Evolutionary conservation across 345 rosid species (phyloP).

Genomic region (Pugionium dolabratum): DNA sequence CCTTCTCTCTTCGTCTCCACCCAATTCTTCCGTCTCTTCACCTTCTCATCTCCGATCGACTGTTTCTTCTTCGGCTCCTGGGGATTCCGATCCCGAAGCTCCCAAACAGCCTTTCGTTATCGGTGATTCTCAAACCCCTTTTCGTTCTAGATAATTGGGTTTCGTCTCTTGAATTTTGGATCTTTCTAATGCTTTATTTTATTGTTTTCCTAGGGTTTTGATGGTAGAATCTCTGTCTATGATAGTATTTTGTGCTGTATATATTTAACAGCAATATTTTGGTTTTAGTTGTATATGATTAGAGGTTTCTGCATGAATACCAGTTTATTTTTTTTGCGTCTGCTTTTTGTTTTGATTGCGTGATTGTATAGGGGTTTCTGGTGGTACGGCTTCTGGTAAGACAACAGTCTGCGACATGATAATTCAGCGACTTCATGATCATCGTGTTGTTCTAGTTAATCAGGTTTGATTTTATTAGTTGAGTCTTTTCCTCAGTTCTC

Average conservation of each 20-base stretch:
- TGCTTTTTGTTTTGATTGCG: slow-evolving; percentile 3
- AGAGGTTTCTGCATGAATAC: background rate
- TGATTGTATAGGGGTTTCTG: slow-evolving; percentile 71
- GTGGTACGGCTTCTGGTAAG: slow-evolving; percentile 99
- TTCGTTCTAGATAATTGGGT: background rate
- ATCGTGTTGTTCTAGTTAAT: slow-evolving; percentile 89
- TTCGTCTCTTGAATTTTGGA: slow-evolving; percentile 5
- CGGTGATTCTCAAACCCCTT: slow-evolving; percentile 47
- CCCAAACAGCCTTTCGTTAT: slow-evolving; percentile 83
- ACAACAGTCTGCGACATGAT: slow-evolving; percentile 99
- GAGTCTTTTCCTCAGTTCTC: slow-evolving; percentile 3
- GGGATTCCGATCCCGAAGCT: slow-evolving; percentile 41
- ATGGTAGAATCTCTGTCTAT: background rate
- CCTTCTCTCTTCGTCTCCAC: slow-evolving; percentile 62
- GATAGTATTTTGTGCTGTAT: background rate
- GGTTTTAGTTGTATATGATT: background rate
- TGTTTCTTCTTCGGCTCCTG: slow-evolving; percentile 20
- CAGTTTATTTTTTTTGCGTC: background rate
- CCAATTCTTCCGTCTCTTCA: slow-evolving; percentile 48
- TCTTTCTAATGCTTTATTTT: slow-evolving; percentile 3
- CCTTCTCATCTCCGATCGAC: slow-evolving; percentile 40
- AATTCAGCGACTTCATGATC: slow-evolving; percentile 97
- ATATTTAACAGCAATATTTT: background rate
- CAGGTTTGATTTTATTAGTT: slow-evolving; percentile 55
- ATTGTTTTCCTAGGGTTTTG: slow-evolving; percentile 10